Evolutionary conservation across 2,329 filamentous ascomycete species (phyloP).

Genomic region (Claviceps paspali): DNA sequence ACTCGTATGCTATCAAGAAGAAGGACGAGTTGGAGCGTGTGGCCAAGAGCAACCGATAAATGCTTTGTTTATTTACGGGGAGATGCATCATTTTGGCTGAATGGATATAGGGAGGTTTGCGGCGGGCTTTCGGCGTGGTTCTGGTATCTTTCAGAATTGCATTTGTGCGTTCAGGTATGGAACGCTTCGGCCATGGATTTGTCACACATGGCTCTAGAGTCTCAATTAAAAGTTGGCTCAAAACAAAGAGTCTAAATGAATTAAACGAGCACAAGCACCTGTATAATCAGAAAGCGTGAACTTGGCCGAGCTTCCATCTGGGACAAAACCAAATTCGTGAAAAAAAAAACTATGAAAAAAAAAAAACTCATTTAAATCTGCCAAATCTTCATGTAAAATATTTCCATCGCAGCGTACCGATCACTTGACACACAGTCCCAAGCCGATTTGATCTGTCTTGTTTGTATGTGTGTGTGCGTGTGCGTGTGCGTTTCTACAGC

Average conservation of each 20-base stretch:
- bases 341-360: no score
- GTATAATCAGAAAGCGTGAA: not conserved
- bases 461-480: no score
- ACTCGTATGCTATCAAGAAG: constrained; percentile 99
- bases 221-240: constrained; percentile 26
- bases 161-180: constrained; percentile 31
- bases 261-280: constrained; percentile 2
- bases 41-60: constrained; percentile 99
- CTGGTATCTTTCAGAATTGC: constrained; percentile 31
- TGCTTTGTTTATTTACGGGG: constrained; percentile 11
- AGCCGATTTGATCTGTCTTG: no score
- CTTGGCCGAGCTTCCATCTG: no score
- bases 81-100: constrained; percentile 2
- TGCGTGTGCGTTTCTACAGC: no score
- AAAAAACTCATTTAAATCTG: no score
- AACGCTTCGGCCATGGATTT: constrained; percentile 27
- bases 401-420: no score
- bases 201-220: constrained; percentile 26
- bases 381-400: no score
- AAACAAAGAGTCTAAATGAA: constrained; percentile 23
- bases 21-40: constrained; percentile 99
- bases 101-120: constrained; percentile 14
- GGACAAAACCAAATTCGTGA: no score
- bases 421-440: no score
- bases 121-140: constrained; percentile 28